Percentiles rank a stretch among this genome's conserved stretches.
Evolutionary conservation across 139 green algal species (phyloP).

Genomic region (Zygnema cylindricum): DNA sequence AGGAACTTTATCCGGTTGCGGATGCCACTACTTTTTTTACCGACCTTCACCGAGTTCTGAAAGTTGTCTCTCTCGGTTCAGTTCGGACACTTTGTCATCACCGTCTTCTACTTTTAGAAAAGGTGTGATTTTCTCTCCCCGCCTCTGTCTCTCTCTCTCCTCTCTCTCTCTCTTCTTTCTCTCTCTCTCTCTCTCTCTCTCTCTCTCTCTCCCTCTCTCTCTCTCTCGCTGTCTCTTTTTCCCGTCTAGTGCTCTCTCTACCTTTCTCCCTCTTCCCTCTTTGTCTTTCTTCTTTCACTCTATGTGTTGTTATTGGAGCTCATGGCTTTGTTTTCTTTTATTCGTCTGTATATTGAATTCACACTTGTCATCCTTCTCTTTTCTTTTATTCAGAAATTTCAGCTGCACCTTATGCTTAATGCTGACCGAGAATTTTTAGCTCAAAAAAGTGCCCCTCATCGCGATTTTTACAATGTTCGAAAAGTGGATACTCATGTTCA

Average conservation of each 20-base stretch:
- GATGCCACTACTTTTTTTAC: conserved; percentile 91
- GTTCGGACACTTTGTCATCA: conserved; percentile 93
- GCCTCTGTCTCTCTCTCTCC: not conserved
- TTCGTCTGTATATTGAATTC: too few relatives aligned
- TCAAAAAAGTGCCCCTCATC: conserved; percentile 94
- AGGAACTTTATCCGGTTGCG: conserved; percentile 48
- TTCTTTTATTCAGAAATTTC: conserved; percentile 84
- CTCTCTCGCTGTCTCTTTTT: not conserved
- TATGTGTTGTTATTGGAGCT: too few relatives aligned
- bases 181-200: not conserved
- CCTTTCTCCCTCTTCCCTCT: too few relatives aligned
- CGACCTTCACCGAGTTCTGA: conserved; percentile 83
- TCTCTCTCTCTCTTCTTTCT: not conserved
- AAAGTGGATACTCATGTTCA: conserved; percentile 99
- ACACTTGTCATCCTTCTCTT: too few relatives aligned
- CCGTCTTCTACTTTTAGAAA: conserved; percentile 94
- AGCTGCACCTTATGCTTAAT: conserved; percentile 98
- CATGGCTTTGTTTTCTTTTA: too few relatives aligned
- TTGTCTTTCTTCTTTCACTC: too few relatives aligned
- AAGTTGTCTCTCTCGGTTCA: conserved; percentile 73
- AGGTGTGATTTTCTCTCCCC: conserved; percentile 40
- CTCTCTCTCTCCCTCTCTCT: not conserved
- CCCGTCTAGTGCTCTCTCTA: too few relatives aligned
- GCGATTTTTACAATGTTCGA: conserved; percentile 99
- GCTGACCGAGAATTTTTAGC: conserved; percentile 96